Evolutionary conservation across 2,329 filamentous ascomycete genomes (phyloP), one percentile per base, ranked within the genome.

Genomic region (Gyromitra esculenta): DNA sequence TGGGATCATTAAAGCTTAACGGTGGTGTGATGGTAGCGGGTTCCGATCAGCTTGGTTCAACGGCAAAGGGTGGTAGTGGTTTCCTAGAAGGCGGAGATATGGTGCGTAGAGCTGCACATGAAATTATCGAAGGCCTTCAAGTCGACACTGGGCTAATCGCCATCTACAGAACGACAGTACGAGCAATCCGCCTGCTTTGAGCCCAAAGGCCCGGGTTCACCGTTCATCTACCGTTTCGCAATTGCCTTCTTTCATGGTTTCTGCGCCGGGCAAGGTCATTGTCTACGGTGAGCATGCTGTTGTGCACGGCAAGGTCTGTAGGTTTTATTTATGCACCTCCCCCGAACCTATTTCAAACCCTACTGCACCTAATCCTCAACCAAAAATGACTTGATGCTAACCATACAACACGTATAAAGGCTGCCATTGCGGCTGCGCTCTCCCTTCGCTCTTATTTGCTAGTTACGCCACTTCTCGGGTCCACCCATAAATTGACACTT

Each of bases 231-330:
- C 79, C 11, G 56, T 64, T 63, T 89, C 89, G 0, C 88, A 91
- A 85, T 88, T 96, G 85, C 94, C 95, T 56, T 87, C 94, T 77
- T 99, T 99, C 83, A 97, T 99, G 92, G 94, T 98, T 73, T 98
- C 96, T 15, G 95, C 96, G 1, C 96, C 96, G 0, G 96, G 95
- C 79, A 99, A 99, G 84, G 96, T 97, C 82, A 99, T 99, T 83
- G 93, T 98, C 68, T 98, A 95, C 85, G 96, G 96, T 80, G 96
- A 99, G 84, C 96, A 99, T 85, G 92, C 96, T 1, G 96, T 98
- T n/a, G 96, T 99, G 21, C 90, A 99, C 82, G 94, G 94, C 82
- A 98, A 97, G 89, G 92, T 92, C 8, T 50, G 65, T 65, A 41
- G 41, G 13, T 45, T 43, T 45, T 37, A 18, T 56, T 70, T 25